Percentiles rank a stretch among this genome's conserved stretches.
These are phyloP conservation scores for Protomyces arabidopsidicola DNA, from an alignment of 1,139 yeast genomes.

Conservation along the genomic window DNA sequence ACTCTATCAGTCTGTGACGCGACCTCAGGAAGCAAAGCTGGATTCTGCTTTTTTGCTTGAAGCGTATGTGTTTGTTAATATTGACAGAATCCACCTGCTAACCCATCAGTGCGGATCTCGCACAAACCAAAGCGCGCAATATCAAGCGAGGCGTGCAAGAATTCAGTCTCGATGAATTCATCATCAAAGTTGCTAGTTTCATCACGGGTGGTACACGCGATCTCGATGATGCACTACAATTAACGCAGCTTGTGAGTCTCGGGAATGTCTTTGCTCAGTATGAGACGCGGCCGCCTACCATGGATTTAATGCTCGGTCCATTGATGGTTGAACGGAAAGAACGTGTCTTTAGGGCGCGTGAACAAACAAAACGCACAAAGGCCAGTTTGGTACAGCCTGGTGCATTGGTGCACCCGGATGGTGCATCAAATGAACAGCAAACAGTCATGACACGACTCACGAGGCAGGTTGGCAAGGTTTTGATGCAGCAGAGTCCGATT, in stretches of 20 bases:
- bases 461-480: slow-evolving; percentile 32
- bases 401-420: slow-evolving; percentile 39
- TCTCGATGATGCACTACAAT: background rate
- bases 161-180: slow-evolving; percentile 28
- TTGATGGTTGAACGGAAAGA: slow-evolving; percentile 30
- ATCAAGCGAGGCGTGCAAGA: slow-evolving; percentile 28
- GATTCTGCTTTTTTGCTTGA: slow-evolving; percentile 29
- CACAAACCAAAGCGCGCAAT: slow-evolving; percentile 28
- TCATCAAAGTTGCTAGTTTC: slow-evolving; percentile 20
- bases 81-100: background rate
- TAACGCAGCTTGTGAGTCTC: slow-evolving; percentile 37
- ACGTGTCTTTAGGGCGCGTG: slow-evolving; percentile 39
- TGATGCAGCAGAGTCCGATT: slow-evolving; percentile 41
- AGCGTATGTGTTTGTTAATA: background rate
- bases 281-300: slow-evolving; percentile 29
- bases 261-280: slow-evolving; percentile 36
- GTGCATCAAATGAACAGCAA: slow-evolving; percentile 49
- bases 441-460: slow-evolving; percentile 48
- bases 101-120: slow-evolving; percentile 23
- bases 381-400: slow-evolving; percentile 23
- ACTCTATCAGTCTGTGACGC: slow-evolving; percentile 10
- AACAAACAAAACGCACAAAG: slow-evolving; percentile 23
- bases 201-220: background rate
- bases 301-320: slow-evolving; percentile 31
- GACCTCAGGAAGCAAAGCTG: slow-evolving; percentile 30